Percentiles rank a stretch among this genome's conserved stretches.
Conservation (phyloP, 2,329 filamentous ascomycete genomes). For the Monilinia laxa region DNA sequence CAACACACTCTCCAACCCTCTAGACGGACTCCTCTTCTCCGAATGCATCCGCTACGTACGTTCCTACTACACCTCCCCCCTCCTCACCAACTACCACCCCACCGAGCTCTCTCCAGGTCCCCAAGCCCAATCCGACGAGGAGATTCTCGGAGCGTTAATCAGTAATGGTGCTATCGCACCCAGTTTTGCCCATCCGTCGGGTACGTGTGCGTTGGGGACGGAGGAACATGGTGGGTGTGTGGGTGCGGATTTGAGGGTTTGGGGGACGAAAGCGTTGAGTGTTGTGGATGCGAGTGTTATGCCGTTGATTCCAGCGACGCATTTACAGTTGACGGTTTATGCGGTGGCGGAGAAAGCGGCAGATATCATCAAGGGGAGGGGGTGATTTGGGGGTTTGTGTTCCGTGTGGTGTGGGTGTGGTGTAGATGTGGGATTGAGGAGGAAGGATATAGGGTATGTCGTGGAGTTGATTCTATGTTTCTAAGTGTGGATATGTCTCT, state of each 20-base stretch:
- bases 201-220: slow-evolving; percentile 23
- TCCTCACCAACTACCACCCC: slow-evolving; percentile 1
- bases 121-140: not conserved
- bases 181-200: slow-evolving; percentile 25
- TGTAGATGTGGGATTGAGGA: no score
- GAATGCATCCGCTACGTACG: slow-evolving; percentile 12
- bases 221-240: slow-evolving; percentile 32
- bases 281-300: slow-evolving; percentile 36
- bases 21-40: not conserved
- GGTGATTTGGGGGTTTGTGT: not conserved
- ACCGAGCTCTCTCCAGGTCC: not conserved
- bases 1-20: slow-evolving; percentile 40
- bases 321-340: slow-evolving; percentile 34
- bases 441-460: no score
- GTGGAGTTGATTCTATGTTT: no score
- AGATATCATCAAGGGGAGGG: slow-evolving; percentile 22
- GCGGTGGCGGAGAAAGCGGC: slow-evolving; percentile 35
- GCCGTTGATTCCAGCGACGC: slow-evolving; percentile 32
- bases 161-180: not conserved
- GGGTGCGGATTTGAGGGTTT: slow-evolving; percentile 33
- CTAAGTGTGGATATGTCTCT: no score
- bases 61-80: not conserved
- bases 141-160: slow-evolving; percentile 5
- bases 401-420: no score
- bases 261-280: slow-evolving; percentile 33